phyloP scores from a whole-genome alignment of 2,329 filamentous ascomycete genomes.

The Cytospora schulzeri region DNA sequence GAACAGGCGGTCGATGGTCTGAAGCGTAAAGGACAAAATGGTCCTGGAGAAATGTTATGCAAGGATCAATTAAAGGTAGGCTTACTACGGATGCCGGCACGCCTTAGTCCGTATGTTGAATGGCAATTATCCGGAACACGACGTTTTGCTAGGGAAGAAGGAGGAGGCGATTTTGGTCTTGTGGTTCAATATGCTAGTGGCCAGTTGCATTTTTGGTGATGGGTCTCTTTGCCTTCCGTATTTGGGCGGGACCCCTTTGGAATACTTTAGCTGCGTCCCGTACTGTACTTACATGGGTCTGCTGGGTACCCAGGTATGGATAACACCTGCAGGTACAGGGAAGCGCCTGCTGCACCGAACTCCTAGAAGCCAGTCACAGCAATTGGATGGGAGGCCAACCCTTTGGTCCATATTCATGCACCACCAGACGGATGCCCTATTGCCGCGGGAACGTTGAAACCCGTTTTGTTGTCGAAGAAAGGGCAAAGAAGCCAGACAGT shows the following conservation, averaged over 20 bases:
- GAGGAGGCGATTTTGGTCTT: not conserved
- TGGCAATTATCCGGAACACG: not conserved
- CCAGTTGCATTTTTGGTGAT: not conserved
- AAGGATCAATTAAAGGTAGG: not conserved
- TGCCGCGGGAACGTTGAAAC: too few species aligned
- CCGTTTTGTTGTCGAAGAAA: not conserved
- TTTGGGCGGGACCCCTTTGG: not conserved
- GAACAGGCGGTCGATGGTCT: conserved; percentile 10
- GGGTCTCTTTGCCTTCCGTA: not conserved
- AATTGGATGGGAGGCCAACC: not conserved
- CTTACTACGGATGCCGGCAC: not conserved
- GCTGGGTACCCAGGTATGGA: not conserved
- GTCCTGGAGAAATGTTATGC: not conserved
- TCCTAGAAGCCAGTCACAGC: not conserved
- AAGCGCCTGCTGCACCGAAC: not conserved
- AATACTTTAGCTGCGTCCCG: not conserved
- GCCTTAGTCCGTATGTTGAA: not conserved
- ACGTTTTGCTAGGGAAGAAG: not conserved
- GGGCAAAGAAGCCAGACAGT: not conserved
- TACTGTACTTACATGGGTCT: too few species aligned
- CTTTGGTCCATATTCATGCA: not conserved
- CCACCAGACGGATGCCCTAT: too few species aligned
- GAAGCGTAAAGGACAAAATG: not conserved
- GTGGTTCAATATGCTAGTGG: not conserved
- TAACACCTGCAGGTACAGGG: not conserved